Percentiles rank a stretch among this genome's conserved stretches.
Conservation (phyloP, 495 filamentous ascomycete genomes). For the Hypoxylon rickii region DNA sequence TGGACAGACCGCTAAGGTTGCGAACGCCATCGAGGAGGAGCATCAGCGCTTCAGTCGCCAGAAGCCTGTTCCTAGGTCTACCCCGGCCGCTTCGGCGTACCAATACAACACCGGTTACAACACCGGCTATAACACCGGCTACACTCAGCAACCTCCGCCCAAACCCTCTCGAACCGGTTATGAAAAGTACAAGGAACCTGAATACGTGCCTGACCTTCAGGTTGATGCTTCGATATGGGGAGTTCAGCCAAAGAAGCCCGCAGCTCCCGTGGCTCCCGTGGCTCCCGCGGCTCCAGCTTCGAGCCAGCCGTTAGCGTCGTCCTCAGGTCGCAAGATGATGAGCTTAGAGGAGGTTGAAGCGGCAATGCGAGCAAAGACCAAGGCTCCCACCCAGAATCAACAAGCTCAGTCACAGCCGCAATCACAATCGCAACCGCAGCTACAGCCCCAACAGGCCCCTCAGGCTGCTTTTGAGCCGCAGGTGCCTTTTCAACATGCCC, state of each 20-base stretch:
- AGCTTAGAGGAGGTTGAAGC: slow-evolving; percentile 97
- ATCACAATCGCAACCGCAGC: too few relatives aligned
- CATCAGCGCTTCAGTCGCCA: slow-evolving; percentile 78
- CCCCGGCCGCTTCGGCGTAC: slow-evolving; percentile 30
- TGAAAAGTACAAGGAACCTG: slow-evolving; percentile 80
- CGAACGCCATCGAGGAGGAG: slow-evolving; percentile 85
- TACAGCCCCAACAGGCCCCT: slow-evolving; percentile 38
- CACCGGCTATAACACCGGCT: slow-evolving; percentile 44
- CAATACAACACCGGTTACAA: slow-evolving; percentile 43
- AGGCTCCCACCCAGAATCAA: slow-evolving; percentile 40
- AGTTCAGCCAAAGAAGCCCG: slow-evolving; percentile 63
- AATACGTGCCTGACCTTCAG: slow-evolving; percentile 77
- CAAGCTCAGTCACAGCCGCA: slow-evolving; percentile 36
- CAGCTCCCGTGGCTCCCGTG: slow-evolving; percentile 37
- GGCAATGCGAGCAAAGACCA: slow-evolving; percentile 75
- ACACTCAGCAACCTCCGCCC: slow-evolving; percentile 50
- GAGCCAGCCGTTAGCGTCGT: slow-evolving; percentile 29
- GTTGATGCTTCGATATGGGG: slow-evolving; percentile 95
- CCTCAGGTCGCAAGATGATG: slow-evolving; percentile 79
- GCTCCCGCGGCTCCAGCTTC: too few relatives aligned
- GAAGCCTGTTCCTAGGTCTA: slow-evolving; percentile 52
- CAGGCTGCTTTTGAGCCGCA: slow-evolving; percentile 35
- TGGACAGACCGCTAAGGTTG: slow-evolving; percentile 83
- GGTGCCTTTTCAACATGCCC: slow-evolving; percentile 29
- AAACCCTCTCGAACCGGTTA: slow-evolving; percentile 78